A percentile compares a stretch with the other conserved stretches of the same genome.
Conservation (phyloP, 2,329 filamentous ascomycete species). For the Colletotrichum simmondsii region DNA sequence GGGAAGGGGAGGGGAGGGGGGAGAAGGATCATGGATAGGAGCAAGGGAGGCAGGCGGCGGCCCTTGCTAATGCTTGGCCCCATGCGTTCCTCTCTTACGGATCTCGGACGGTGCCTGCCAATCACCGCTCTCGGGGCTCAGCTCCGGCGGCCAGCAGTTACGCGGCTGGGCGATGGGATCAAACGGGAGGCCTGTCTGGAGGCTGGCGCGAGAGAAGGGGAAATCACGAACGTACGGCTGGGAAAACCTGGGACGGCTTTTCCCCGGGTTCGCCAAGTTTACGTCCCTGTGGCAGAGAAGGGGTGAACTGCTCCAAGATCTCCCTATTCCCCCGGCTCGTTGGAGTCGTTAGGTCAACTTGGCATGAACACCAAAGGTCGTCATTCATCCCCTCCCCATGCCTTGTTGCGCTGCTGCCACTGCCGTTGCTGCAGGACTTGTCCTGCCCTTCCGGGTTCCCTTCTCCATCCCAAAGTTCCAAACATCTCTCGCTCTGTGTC, state of each 20-base stretch:
- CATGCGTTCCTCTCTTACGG: constrained; percentile 2
- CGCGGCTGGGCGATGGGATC: background rate
- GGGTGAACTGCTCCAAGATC: background rate
- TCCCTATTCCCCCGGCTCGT: background rate
- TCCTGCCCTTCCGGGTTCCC: background rate
- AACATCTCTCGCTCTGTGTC: background rate
- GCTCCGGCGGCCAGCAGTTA: background rate
- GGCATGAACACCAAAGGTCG: background rate
- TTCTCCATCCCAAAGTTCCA: background rate
- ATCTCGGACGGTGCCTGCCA: constrained; percentile 3
- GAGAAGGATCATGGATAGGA: background rate
- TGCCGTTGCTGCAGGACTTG: background rate
- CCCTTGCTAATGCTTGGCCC: constrained; percentile 3
- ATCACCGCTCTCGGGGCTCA: background rate
- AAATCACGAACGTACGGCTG: background rate
- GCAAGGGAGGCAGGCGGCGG: too few relatives aligned
- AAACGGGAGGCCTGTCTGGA: background rate
- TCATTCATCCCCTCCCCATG: background rate
- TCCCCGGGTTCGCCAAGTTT: background rate
- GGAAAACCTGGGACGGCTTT: background rate
- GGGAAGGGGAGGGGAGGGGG: background rate
- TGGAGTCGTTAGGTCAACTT: background rate
- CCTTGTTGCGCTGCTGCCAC: background rate
- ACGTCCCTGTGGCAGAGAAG: background rate
- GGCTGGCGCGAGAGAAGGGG: background rate